Evolutionary conservation across 2,329 filamentous ascomycete species (phyloP).

Genomic region (Sclerotinia nivalis): DNA sequence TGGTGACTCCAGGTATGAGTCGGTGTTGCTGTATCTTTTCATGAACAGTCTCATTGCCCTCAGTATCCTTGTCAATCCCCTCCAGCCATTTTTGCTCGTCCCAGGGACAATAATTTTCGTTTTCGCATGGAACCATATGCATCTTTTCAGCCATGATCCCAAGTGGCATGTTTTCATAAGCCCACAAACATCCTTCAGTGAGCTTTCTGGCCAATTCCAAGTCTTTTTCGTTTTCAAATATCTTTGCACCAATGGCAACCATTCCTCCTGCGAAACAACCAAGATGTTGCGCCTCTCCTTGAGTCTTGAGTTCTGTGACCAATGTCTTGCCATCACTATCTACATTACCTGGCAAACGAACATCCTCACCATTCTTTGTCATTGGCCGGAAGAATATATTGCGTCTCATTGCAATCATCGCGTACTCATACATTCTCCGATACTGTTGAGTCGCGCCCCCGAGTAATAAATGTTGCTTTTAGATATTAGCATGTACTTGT

Average conservation of each 20-base stretch:
- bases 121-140: slow-evolving; percentile 43
- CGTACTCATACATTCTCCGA: slow-evolving; percentile 45
- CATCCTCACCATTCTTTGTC: slow-evolving; percentile 40
- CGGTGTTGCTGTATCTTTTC: slow-evolving; percentile 24
- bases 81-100: slow-evolving; percentile 26
- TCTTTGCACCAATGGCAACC: slow-evolving; percentile 64
- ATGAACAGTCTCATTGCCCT: slow-evolving; percentile 14
- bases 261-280: slow-evolving; percentile 72
- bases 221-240: slow-evolving; percentile 56
- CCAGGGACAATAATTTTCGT: slow-evolving; percentile 31
- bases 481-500: neutral
- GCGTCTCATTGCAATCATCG: slow-evolving; percentile 48
- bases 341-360: slow-evolving; percentile 52
- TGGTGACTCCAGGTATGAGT: slow-evolving; percentile 26
- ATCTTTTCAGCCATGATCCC: slow-evolving; percentile 63
- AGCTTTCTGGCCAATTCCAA: slow-evolving; percentile 57
- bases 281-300: slow-evolving; percentile 58
- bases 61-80: slow-evolving; percentile 15
- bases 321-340: slow-evolving; percentile 25
- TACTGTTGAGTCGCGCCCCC: slow-evolving; percentile 28
- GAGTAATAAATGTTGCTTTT: slow-evolving; percentile 29
- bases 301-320: slow-evolving; percentile 33
- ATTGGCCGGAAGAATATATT: slow-evolving; percentile 48
- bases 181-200: slow-evolving; percentile 63
- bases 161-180: slow-evolving; percentile 56